These are phyloP conservation scores for Xanthoconium purpureum DNA, from an alignment of 768 basidiomycete genomes.

Conservation along the genomic window DNA sequence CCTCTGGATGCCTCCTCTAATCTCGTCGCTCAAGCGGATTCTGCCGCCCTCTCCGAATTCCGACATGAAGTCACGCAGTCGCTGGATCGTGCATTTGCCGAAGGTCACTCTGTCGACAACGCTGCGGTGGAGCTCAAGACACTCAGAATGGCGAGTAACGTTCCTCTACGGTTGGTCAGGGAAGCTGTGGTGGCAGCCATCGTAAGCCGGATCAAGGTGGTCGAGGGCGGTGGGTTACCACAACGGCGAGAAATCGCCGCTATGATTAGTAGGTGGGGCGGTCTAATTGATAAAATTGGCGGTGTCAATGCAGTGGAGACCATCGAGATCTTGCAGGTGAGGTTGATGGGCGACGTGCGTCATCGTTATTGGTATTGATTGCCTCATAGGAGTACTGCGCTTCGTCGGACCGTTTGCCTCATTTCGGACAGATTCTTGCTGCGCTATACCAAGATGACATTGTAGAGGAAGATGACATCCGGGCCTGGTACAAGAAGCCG, in stretches of 20 bases:
- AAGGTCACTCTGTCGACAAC: conserved; percentile 89
- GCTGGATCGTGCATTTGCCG: conserved; percentile 87
- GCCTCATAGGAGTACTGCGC: conserved; percentile 60
- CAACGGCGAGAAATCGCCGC: conserved; percentile 65
- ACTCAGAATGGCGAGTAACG: conserved; percentile 94
- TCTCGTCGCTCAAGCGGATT: conserved; percentile 36
- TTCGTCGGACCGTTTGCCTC: conserved; percentile 54
- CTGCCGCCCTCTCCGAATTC: conserved; percentile 67
- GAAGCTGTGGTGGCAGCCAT: conserved; percentile 88
- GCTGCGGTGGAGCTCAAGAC: conserved; percentile 94
- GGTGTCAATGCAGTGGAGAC: conserved; percentile 83
- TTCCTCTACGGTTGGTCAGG: conserved; percentile 77
- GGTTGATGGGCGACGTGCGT: not conserved
- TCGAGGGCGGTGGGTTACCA: conserved; percentile 49
- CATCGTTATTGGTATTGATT: not conserved
- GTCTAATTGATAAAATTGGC: conserved; percentile 74
- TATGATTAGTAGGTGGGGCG: conserved; percentile 78
- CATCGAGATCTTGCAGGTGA: conserved; percentile 72
- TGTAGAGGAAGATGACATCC: conserved; percentile 85
- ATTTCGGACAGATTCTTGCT: conserved; percentile 84
- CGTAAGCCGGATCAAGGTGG: conserved; percentile 65
- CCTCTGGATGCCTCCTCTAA: conserved; percentile 40
- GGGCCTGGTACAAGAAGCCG: conserved; percentile 73
- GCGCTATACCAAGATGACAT: conserved; percentile 90
- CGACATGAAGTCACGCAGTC: conserved; percentile 74